Conservation (phyloP, 441 rosid species). For the Caryocar brasiliense region DNA sequence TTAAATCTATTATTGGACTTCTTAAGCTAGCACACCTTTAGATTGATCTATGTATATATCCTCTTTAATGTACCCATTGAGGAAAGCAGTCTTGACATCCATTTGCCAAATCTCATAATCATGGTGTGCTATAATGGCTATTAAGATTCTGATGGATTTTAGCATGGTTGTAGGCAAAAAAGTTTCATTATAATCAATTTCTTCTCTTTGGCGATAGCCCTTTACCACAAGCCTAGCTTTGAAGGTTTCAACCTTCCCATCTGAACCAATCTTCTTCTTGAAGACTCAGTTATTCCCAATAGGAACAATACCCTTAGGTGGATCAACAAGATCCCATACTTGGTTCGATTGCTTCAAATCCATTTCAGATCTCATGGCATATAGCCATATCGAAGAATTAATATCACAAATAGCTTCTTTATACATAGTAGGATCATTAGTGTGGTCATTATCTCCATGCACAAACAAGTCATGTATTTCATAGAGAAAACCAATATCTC, state of each 20-base stretch:
- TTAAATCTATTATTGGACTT: constrained; percentile 3
- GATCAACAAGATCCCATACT: background rate
- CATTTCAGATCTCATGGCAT: background rate
- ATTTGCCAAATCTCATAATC: background rate
- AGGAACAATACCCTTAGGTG: background rate
- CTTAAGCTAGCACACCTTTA: background rate
- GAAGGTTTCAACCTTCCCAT: background rate
- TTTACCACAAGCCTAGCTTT: background rate
- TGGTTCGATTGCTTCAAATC: background rate
- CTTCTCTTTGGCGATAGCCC: background rate
- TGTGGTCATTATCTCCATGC: no score
- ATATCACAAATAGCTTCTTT: background rate
- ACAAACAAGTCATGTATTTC: no score
- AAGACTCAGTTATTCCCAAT: background rate
- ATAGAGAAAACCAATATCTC: no score
- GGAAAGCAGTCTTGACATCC: background rate
- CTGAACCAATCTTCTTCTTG: background rate
- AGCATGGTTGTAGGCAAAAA: background rate
- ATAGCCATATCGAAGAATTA: background rate
- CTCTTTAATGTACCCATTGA: background rate
- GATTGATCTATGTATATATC: background rate
- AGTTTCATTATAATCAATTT: background rate
- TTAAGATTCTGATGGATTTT: background rate
- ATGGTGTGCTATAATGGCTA: no score
- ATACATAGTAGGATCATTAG: no score